Percentiles rank a stretch among this genome's conserved stretches.
phyloP scores from a whole-genome alignment of 2,329 filamentous ascomycete genomes.

The Penicillium thymicola region DNA sequence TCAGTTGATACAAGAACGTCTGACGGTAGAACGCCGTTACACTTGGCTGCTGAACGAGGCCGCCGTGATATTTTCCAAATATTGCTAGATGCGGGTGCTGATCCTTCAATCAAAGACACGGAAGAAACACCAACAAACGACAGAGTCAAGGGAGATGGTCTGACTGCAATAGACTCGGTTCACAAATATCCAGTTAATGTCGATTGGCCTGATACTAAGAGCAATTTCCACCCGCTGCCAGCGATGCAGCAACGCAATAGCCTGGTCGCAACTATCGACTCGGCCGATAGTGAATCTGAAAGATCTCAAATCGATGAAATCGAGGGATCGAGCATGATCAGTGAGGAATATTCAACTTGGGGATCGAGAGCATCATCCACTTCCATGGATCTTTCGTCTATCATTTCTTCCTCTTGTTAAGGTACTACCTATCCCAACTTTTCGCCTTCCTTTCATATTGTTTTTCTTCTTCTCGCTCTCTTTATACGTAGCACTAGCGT shows the following conservation, averaged over 20 bases:
- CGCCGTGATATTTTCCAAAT: conserved; percentile 24
- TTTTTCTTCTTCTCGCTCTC: not conserved
- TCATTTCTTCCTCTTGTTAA: conserved; percentile 5
- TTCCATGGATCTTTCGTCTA: conserved; percentile 8
- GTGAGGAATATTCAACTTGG: conserved; percentile 10
- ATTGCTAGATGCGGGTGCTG: conserved; percentile 26
- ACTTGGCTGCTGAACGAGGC: conserved; percentile 28
- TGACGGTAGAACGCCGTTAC: conserved; percentile 25
- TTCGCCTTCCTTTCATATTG: not conserved
- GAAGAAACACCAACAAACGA: conserved; percentile 1
- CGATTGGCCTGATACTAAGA: conserved; percentile 23
- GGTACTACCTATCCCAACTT: not conserved
- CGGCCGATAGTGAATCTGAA: conserved; percentile 11
- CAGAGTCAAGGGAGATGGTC: conserved; percentile 5
- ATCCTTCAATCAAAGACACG: conserved; percentile 16
- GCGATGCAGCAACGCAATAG: conserved; percentile 11
- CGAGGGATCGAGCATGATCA: conserved; percentile 15
- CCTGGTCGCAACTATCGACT: conserved; percentile 19
- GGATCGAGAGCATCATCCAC: conserved; percentile 11
- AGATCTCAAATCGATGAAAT: conserved; percentile 16
- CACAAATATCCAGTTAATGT: conserved; percentile 23
- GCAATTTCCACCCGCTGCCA: conserved; percentile 11
- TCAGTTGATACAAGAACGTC: conserved; percentile 15
- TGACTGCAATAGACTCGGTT: conserved; percentile 25
- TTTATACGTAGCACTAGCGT: not conserved